Conservation (phyloP, 768 basidiomycete genomes). For the Sporobolomyces pararoseus region DNA sequence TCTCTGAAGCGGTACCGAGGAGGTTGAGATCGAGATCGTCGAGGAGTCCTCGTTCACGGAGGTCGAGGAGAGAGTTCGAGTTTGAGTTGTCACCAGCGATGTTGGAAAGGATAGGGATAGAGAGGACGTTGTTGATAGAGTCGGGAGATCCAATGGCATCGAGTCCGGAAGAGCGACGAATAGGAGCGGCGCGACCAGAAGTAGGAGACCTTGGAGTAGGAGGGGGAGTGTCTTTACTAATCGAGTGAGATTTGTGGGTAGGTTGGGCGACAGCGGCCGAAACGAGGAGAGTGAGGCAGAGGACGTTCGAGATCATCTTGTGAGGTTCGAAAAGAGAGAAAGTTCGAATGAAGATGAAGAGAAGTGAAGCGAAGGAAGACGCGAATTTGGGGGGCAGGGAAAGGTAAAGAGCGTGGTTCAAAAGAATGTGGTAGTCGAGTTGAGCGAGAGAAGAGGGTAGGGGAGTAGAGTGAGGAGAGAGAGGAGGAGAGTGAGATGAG, state of each 20-base stretch:
- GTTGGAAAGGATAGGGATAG: conserved; percentile 7
- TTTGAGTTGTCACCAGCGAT: conserved; percentile 13
- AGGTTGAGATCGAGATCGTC: conserved; percentile 19
- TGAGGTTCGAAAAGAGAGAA: background rate
- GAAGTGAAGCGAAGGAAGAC: background rate
- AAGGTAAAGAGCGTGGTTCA: conserved; percentile 14
- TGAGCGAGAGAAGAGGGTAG: background rate
- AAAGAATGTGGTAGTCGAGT: conserved; percentile 10
- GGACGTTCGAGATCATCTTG: conserved; percentile 27
- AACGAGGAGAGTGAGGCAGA: conserved; percentile 18
- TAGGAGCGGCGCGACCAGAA: conserved; percentile 6
- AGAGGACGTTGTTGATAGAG: conserved; percentile 22
- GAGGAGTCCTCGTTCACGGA: background rate
- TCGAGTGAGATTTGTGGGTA: conserved; percentile 4
- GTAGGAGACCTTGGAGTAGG: conserved; percentile 1
- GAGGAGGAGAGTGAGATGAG: conserved; percentile 6
- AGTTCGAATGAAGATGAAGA: background rate
- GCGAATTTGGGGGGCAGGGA: background rate
- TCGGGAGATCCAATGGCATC: conserved; percentile 12
- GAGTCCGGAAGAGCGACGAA: conserved; percentile 18
- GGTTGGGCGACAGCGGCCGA: conserved; percentile 13
- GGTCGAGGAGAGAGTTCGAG: conserved; percentile 8
- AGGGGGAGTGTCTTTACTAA: conserved; percentile 16
- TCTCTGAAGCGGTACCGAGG: background rate
- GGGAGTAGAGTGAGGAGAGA: background rate